Base-by-base conservation (phyloP, 352 stramenopile species). In the Phytophthora pluvialis region DNA sequence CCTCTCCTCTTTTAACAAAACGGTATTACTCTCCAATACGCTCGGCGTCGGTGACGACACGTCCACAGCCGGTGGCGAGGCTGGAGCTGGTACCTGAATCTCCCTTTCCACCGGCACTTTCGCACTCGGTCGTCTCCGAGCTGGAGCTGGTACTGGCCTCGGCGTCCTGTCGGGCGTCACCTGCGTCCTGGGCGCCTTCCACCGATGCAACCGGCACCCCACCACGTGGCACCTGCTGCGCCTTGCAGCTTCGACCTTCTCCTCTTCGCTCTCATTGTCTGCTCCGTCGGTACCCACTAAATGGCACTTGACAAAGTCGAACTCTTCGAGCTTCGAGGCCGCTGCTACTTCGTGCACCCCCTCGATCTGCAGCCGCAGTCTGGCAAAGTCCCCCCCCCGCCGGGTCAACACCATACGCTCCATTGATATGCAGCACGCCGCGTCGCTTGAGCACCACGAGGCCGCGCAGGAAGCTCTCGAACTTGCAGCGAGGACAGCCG, bases 211-310 rank as follows among this genome's bases (percentile, higher is more conserved):
- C 2, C 59, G 70, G 54, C 79, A 89, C 13, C 80, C 78, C 1
- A 91, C 49, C 1, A 91, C 80, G 33, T 91, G 81, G 55, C 81
- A 91, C 21, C 38, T 52, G 49, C 71, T 91, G 15, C 40, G 33
- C 50, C 51, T 73, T 3, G 73, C 78, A 8, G 57, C 57, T 33
- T 50, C 46, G 21, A 47, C 11, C 15, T 28, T 62, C 48, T 39
- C 74, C 18, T 31, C 43, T 39, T 28, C 64, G 29, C 10, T 73
- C 28, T 26, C 35, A 2, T n/a, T 46, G 1, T n/a, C 44, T 3
- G 28, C 51, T 13, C 4, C 18, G 16, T 3, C 31, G 47, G 18
- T 28, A 57, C 1, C 42, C 50, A 86, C 72, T 18, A 91, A 56
- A 49, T 91, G 82, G 42, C 61, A 74, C 15, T 77, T 39, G 10